Evolutionary conservation across 306 rosid species (phyloP).

Genomic region (Arachis stenosperma): DNA sequence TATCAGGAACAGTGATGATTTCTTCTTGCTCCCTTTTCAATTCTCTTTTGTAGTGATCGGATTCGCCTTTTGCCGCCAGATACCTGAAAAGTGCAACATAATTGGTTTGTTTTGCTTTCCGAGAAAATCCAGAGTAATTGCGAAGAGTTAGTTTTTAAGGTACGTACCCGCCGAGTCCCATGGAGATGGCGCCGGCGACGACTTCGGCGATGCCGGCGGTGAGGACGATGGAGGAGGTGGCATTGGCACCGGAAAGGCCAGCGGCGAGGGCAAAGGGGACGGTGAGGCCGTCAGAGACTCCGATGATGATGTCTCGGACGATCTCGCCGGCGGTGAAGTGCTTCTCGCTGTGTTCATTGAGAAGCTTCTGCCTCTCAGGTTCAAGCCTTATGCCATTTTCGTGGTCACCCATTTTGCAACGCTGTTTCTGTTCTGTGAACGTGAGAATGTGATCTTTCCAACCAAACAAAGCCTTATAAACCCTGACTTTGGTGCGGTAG

Average conservation of each 20-base stretch:
- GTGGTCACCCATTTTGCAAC: slow-evolving; percentile 35
- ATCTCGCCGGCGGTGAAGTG: slow-evolving; percentile 74
- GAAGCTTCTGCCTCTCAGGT: slow-evolving; percentile 55
- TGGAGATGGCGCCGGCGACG: slow-evolving; percentile 77
- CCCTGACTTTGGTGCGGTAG: background rate
- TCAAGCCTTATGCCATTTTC: slow-evolving; percentile 29
- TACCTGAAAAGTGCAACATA: slow-evolving; percentile 50
- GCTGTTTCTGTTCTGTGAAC: background rate
- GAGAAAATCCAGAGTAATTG: background rate
- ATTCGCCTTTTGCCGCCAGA: slow-evolving; percentile 91
- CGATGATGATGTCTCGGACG: slow-evolving; percentile 72
- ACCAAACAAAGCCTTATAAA: slow-evolving; percentile 8
- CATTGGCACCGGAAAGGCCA: slow-evolving; percentile 73
- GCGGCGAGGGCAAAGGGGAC: slow-evolving; percentile 80
- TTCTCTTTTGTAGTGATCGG: slow-evolving; percentile 79
- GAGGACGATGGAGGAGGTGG: slow-evolving; percentile 65
- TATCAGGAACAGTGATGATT: slow-evolving; percentile 70
- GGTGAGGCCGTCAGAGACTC: slow-evolving; percentile 77
- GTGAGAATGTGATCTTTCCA: background rate
- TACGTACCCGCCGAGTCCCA: slow-evolving; percentile 94
- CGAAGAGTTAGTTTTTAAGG: background rate
- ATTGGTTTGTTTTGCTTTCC: background rate
- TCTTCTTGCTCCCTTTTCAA: slow-evolving; percentile 86
- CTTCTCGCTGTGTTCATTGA: slow-evolving; percentile 57
- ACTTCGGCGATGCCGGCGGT: slow-evolving; percentile 80